Percentiles rank a stretch among this genome's conserved stretches.
phyloP scores from a whole-genome alignment of 2,329 filamentous ascomycete species.

The Arthrobotrys sphaeroides region DNA sequence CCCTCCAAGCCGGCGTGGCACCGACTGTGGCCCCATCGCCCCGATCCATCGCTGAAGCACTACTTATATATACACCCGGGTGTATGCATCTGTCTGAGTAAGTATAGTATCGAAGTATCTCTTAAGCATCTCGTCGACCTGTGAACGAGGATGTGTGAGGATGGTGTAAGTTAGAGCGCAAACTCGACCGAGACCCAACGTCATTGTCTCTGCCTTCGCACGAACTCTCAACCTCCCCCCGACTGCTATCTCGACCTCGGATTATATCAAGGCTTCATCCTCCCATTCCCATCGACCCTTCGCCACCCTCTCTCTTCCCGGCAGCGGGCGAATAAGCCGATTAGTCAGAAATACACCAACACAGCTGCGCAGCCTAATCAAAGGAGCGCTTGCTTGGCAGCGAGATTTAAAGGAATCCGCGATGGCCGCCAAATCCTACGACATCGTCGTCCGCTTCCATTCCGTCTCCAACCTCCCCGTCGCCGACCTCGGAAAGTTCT shows the following conservation, averaged over 20 bases:
- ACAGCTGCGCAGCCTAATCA: not conserved
- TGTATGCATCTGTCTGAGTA: not conserved
- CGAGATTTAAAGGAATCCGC: too few species aligned
- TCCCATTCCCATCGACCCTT: not conserved
- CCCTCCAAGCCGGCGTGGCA: not conserved
- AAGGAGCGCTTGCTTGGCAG: not conserved
- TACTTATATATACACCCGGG: too few species aligned
- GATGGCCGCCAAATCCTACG: conserved; percentile 29
- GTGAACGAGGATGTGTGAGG: too few species aligned
- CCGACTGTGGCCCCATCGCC: too few species aligned
- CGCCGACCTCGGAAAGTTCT: conserved; percentile 51
- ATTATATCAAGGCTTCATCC: not conserved
- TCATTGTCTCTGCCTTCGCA: conserved; percentile 1
- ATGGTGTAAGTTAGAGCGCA: not conserved
- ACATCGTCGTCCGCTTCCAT: conserved; percentile 48
- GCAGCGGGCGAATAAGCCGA: too few species aligned
- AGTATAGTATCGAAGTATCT: not conserved
- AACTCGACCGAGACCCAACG: not conserved
- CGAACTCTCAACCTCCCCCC: not conserved
- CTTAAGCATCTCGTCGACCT: too few species aligned
- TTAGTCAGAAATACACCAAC: too few species aligned
- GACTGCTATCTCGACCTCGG: not conserved
- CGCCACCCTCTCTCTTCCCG: not conserved
- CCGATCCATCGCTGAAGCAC: too few species aligned
- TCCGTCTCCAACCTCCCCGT: conserved; percentile 50